A percentile compares a stretch with the other conserved stretches of the same genome.
Conservation (phyloP, 345 rosid species). For the Salix udensis region DNA sequence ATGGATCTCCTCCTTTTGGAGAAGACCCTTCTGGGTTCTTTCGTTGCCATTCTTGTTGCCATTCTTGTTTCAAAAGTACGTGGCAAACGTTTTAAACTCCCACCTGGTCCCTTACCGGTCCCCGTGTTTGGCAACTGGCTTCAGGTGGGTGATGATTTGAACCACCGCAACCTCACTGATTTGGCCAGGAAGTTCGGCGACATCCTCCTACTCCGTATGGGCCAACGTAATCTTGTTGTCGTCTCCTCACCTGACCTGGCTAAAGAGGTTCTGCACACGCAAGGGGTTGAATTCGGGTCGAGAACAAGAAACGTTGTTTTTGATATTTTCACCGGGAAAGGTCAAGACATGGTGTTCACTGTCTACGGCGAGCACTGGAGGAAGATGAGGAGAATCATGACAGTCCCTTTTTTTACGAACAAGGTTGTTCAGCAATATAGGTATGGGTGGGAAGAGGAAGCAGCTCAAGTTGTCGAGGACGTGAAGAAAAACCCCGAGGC, state of each 20-base stretch:
- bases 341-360: conserved; percentile 99
- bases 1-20: conserved; percentile 88
- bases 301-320: conserved; percentile 90
- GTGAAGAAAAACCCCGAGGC: conserved; percentile 69
- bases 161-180: conserved; percentile 85
- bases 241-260: conserved; percentile 85
- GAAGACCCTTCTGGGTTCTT: conserved; percentile 71
- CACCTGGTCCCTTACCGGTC: conserved; percentile 85
- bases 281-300: conserved; percentile 93
- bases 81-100: conserved; percentile 77
- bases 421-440: conserved; percentile 80
- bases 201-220: conserved; percentile 74
- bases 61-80: conserved; percentile 72
- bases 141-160: conserved; percentile 95
- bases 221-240: conserved; percentile 82
- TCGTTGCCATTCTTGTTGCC: conserved; percentile 59
- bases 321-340: conserved; percentile 94
- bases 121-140: conserved; percentile 98
- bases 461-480: conserved; percentile 65
- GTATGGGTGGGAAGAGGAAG: conserved; percentile 72
- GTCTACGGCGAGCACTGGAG: conserved; percentile 99
- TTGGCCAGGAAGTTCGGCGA: conserved; percentile 70
- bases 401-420: conserved; percentile 95
- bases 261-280: conserved; percentile 88
- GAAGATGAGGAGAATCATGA: conserved; percentile 97